Evolutionary conservation across 164 flowering plant species (phyloP).

Genomic region (Aristolochia contorta): DNA sequence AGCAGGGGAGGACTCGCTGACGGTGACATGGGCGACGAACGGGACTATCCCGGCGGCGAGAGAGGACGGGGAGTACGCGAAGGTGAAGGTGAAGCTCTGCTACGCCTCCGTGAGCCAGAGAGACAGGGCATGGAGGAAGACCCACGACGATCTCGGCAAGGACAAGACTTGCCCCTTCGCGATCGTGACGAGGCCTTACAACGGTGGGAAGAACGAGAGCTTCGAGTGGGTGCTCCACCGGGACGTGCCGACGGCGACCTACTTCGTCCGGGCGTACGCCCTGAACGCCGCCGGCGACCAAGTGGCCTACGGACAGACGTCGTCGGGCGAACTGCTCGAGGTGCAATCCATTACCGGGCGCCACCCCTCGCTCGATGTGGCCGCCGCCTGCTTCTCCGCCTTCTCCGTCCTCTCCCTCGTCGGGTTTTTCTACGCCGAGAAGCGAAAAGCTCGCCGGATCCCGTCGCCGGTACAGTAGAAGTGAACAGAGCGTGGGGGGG

Average conservation of each 20-base stretch:
- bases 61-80: slow-evolving; percentile 33
- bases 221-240: slow-evolving; percentile 24
- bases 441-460: slow-evolving; percentile 28
- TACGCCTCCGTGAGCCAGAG: slow-evolving; percentile 60
- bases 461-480: no score
- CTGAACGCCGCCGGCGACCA: slow-evolving; percentile 10
- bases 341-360: slow-evolving; percentile 66
- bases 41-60: slow-evolving; percentile 23
- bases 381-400: slow-evolving; percentile 65
- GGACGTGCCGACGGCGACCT: slow-evolving; percentile 26
- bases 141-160: slow-evolving; percentile 31
- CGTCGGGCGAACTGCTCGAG: slow-evolving; percentile 35
- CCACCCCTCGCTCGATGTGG: slow-evolving; percentile 53
- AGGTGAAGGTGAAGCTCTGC: slow-evolving; percentile 51
- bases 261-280: slow-evolving; percentile 27
- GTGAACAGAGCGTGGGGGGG: no score
- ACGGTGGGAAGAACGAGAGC: slow-evolving; percentile 3
- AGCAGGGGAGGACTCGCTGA: slow-evolving; percentile 42
- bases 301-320: slow-evolving; percentile 71
- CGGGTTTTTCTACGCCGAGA: slow-evolving; percentile 61
- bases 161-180: slow-evolving; percentile 62
- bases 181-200: slow-evolving; percentile 17
- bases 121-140: slow-evolving; percentile 64
- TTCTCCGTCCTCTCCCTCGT: slow-evolving; percentile 59
- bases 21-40: slow-evolving; percentile 46